Conservation (phyloP, 139 green algal genomes). For the Desmodesmus armatus region DNA sequence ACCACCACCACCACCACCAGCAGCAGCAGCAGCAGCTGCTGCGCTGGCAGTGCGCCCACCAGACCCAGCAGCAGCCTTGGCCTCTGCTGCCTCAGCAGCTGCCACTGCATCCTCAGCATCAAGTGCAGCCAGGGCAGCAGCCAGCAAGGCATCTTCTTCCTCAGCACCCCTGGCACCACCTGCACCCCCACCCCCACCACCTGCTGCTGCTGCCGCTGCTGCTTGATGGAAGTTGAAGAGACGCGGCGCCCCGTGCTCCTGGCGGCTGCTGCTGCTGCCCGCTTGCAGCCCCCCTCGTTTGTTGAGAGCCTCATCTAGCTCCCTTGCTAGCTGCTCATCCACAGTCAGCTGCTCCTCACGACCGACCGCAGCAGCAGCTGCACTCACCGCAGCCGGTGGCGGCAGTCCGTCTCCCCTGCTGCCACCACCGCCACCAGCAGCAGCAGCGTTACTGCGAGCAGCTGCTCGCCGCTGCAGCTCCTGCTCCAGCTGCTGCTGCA, state of each 20-base stretch:
- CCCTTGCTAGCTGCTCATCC: constrained; percentile 46
- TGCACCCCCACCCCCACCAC: constrained; percentile 4
- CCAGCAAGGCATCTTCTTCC: constrained; percentile 48
- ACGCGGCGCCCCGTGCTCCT: too few relatives aligned
- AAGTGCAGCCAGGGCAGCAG: too few relatives aligned
- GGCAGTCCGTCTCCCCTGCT: background rate
- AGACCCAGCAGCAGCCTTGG: too few relatives aligned
- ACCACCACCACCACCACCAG: constrained; percentile 22
- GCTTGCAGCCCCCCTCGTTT: background rate
- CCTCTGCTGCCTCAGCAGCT: too few relatives aligned
- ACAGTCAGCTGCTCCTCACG: too few relatives aligned
- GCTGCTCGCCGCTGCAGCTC: constrained; percentile 26
- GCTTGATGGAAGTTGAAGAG: too few relatives aligned
- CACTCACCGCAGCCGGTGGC: background rate
- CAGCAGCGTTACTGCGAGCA: background rate
- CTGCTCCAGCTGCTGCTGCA: constrained; percentile 13
- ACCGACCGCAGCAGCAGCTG: too few relatives aligned
- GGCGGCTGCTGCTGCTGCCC: background rate
- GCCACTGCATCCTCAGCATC: too few relatives aligned
- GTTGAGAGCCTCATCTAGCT: constrained; percentile 49
- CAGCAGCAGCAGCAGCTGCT: constrained; percentile 1
- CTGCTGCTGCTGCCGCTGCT: background rate
- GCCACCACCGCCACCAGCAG: background rate
- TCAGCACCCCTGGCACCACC: background rate
- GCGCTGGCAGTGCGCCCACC: too few relatives aligned